Percentiles rank a stretch among this genome's conserved stretches.
Evolutionary conservation across 148 eudicot genomes (phyloP).

Genomic region (Tetragonia tetragonoides): DNA sequence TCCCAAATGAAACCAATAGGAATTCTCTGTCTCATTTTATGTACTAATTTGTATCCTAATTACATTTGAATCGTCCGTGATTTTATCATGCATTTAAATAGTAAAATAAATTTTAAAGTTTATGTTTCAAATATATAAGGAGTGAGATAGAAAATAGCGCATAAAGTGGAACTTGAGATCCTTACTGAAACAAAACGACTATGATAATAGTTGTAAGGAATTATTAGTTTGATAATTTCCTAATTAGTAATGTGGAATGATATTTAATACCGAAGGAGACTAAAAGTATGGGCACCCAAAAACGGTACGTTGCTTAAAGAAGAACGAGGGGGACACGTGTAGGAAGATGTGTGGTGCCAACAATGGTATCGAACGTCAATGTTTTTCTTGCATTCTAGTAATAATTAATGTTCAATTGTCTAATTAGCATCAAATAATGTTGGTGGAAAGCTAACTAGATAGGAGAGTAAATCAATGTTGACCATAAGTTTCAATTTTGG

Average conservation of each 20-base stretch:
- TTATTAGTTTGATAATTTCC: background rate
- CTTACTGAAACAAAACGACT: no score
- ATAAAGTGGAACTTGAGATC: no score
- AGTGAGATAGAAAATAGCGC: no score
- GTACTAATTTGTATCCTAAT: no score
- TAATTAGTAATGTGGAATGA: background rate
- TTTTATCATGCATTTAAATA: no score
- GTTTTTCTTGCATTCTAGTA: conserved; percentile 5
- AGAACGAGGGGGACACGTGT: conserved; percentile 7
- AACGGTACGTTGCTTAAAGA: background rate
- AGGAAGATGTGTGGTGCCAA: background rate
- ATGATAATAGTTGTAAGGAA: no score
- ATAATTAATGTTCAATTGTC: background rate
- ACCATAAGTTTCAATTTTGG: background rate
- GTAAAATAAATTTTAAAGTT: no score
- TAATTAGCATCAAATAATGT: background rate
- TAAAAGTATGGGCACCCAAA: conserved; percentile 2
- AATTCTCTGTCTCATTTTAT: no score
- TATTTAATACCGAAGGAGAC: background rate
- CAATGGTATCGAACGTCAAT: background rate
- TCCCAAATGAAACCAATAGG: conserved; percentile 16
- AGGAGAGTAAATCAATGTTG: background rate
- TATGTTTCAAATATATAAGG: no score
- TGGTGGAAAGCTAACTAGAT: background rate
- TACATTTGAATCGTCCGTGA: no score